A percentile compares a stretch with the other conserved stretches of the same genome.
Evolutionary conservation across 2,329 filamentous ascomycete genomes (phyloP).

Genomic region (Pseudogymnoascus sp.): DNA sequence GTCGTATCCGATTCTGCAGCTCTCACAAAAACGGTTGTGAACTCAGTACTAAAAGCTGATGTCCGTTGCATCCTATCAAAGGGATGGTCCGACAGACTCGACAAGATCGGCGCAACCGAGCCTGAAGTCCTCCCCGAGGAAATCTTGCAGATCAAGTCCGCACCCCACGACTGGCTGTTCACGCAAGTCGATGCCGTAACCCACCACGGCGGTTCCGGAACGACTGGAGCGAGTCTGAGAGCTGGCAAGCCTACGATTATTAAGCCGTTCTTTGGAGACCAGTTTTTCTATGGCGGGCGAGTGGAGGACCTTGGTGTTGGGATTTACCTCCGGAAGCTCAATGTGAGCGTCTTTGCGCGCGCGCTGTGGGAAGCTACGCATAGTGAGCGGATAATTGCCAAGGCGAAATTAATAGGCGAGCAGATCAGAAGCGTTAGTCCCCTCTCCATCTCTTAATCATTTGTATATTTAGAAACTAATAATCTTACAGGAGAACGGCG

Average conservation of each 20-base stretch:
- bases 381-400: slow-evolving; percentile 83
- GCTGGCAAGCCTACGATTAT: slow-evolving; percentile 92
- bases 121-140: slow-evolving; percentile 65
- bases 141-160: slow-evolving; percentile 82
- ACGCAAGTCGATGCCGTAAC: slow-evolving; percentile 86
- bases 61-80: slow-evolving; percentile 93
- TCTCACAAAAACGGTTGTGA: slow-evolving; percentile 87
- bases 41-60: slow-evolving; percentile 83
- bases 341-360: slow-evolving; percentile 75
- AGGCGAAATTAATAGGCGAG: slow-evolving; percentile 75
- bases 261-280: slow-evolving; percentile 95
- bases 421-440: slow-evolving; percentile 73
- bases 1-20: slow-evolving; percentile 84
- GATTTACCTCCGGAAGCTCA: slow-evolving; percentile 81
- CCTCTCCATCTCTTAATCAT: not conserved
- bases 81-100: slow-evolving; percentile 86
- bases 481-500: slow-evolving; percentile 68
- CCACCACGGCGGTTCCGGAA: slow-evolving; percentile 91
- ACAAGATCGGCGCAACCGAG: slow-evolving; percentile 48
- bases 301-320: slow-evolving; percentile 93
- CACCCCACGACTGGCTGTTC: slow-evolving; percentile 96
- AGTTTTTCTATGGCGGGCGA: slow-evolving; percentile 88
- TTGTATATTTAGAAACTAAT: slow-evolving; percentile 25
- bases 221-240: slow-evolving; percentile 85
- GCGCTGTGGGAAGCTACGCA: slow-evolving; percentile 89